These are phyloP conservation scores for Hypomontagnella monticulosa DNA, from an alignment of 495 filamentous ascomycete species.

Conservation along the genomic window DNA sequence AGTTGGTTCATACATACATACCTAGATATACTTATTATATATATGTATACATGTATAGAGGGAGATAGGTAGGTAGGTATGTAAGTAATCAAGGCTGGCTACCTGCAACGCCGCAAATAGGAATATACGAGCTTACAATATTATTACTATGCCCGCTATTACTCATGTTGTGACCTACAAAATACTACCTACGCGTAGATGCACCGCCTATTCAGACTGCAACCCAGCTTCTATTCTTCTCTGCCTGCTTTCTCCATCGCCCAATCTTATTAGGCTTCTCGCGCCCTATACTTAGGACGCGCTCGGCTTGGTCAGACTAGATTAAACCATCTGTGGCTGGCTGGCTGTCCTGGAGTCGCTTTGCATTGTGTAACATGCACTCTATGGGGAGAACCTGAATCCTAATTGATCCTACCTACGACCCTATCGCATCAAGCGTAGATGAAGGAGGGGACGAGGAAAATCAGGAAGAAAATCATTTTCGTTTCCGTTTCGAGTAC, in stretches of 20 bases:
- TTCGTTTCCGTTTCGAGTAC: neutral
- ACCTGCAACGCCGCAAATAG: slow-evolving; percentile 14
- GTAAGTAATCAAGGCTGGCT: slow-evolving; percentile 25
- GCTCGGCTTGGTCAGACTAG: slow-evolving; percentile 10
- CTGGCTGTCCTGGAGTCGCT: slow-evolving; percentile 30
- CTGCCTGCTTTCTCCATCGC: neutral
- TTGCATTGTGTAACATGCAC: slow-evolving; percentile 40
- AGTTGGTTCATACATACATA: neutral
- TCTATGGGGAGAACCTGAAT: slow-evolving; percentile 21
- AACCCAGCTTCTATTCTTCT: slow-evolving; percentile 9
- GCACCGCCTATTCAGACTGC: slow-evolving; percentile 23
- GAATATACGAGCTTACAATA: slow-evolving; percentile 37
- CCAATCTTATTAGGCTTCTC: slow-evolving; percentile 9
- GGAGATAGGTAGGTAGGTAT: slow-evolving; percentile 3
- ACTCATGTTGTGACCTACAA: slow-evolving; percentile 25
- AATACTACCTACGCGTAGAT: slow-evolving; percentile 24
- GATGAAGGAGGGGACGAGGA: slow-evolving; percentile 3
- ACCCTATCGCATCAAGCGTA: slow-evolving; percentile 18
- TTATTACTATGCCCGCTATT: slow-evolving; percentile 17
- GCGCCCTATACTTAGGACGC: slow-evolving; percentile 18
- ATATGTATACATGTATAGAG: neutral
- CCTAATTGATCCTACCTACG: slow-evolving; percentile 25
- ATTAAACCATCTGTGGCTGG: slow-evolving; percentile 24
- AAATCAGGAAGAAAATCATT: slow-evolving; percentile 7
- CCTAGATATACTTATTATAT: neutral